phyloP scores from a whole-genome alignment of 2,329 filamentous ascomycete genomes.

The Lachnellula willkommii region DNA sequence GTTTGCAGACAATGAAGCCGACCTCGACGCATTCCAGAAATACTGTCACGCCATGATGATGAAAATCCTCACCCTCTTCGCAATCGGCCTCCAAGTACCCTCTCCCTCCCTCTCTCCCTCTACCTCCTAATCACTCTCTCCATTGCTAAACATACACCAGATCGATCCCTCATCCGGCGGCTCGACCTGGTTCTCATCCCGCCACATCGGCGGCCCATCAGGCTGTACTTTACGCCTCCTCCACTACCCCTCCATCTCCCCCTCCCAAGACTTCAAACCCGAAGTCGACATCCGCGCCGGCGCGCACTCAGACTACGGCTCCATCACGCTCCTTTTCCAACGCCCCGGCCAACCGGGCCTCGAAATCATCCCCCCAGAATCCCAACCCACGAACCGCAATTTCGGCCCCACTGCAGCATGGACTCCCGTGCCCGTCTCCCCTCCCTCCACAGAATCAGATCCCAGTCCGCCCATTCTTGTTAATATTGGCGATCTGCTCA shows the following conservation, averaged over 20 bases:
- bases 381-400: constrained; percentile 6
- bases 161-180: constrained; percentile 24
- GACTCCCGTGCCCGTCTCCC: constrained; percentile 63
- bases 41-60: constrained; percentile 69
- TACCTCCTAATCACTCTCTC: background rate
- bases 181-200: constrained; percentile 46
- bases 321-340: constrained; percentile 74
- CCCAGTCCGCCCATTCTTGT: constrained; percentile 64
- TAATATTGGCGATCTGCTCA: constrained; percentile 67
- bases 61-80: constrained; percentile 70
- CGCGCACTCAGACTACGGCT: constrained; percentile 79
- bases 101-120: background rate
- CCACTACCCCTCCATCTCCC: constrained; percentile 56
- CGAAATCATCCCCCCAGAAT: constrained; percentile 62
- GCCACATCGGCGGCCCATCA: constrained; percentile 52
- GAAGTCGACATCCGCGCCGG: constrained; percentile 73
- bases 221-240: constrained; percentile 56
- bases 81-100: constrained; percentile 63
- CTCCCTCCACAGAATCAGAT: constrained; percentile 53
- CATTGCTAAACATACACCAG: constrained; percentile 18
- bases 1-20: constrained; percentile 53
- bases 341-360: constrained; percentile 78
- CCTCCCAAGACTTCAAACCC: constrained; percentile 39
- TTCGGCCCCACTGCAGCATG: constrained; percentile 40
- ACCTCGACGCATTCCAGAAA: constrained; percentile 61